Evolutionary conservation across 768 basidiomycete genomes (phyloP).

Genomic region (Favolaschia claudopus): DNA sequence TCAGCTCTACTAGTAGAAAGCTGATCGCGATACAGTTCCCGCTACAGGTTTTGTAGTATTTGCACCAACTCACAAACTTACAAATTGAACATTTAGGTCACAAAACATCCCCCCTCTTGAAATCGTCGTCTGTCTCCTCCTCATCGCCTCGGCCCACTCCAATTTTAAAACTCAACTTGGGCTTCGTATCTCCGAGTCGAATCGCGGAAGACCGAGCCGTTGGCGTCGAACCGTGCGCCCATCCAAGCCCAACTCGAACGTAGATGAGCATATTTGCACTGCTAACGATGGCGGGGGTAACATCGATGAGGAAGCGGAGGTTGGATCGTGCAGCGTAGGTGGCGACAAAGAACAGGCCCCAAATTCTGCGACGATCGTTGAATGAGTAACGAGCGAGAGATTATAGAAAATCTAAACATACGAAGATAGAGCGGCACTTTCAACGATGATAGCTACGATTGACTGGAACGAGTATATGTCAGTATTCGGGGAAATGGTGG

Average conservation of each 20-base stretch:
- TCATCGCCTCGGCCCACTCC: too few relatives aligned
- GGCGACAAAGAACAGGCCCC: constrained; percentile 10
- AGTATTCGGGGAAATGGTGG: neutral
- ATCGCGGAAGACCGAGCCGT: too few relatives aligned
- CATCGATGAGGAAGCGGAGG: constrained; percentile 17
- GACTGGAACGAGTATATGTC: neutral
- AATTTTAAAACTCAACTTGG: too few relatives aligned
- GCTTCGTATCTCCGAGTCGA: too few relatives aligned
- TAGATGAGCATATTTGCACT: constrained; percentile 9
- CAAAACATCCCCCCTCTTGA: too few relatives aligned
- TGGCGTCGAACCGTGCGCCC: too few relatives aligned
- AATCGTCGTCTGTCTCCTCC: too few relatives aligned
- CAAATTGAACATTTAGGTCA: too few relatives aligned
- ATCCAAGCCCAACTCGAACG: constrained; percentile 6
- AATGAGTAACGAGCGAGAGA: neutral
- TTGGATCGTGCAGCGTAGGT: neutral
- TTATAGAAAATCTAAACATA: neutral
- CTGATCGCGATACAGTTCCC: too few relatives aligned
- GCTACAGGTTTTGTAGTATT: too few relatives aligned
- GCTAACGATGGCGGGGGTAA: constrained; percentile 7
- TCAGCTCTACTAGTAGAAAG: too few relatives aligned
- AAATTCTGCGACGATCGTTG: neutral
- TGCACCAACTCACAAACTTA: too few relatives aligned
- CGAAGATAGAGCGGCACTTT: constrained; percentile 10
- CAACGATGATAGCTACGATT: neutral